Conservation (phyloP, 23 red algal genomes). For the Agarophyton chilense region DNA sequence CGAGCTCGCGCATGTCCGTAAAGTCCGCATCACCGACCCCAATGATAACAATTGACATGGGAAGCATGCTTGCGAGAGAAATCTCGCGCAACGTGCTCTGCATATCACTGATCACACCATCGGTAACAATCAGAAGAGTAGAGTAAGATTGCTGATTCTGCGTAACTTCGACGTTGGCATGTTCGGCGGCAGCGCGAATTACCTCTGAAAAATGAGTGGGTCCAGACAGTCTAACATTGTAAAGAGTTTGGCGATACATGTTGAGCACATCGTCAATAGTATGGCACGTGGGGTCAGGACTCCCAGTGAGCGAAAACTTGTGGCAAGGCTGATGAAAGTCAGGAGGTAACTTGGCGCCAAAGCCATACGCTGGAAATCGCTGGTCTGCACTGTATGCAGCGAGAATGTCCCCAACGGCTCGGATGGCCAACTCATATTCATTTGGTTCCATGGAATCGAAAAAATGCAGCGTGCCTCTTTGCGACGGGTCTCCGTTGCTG, state of each 20-base stretch:
- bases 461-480: constrained; percentile 75
- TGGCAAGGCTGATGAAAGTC: constrained; percentile 66
- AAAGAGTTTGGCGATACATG: constrained; percentile 69
- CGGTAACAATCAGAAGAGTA: constrained; percentile 80
- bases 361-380: constrained; percentile 66
- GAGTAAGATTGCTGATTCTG: constrained; percentile 56
- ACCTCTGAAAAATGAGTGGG: constrained; percentile 80
- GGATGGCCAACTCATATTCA: constrained; percentile 84
- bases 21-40: constrained; percentile 87
- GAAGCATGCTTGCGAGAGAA: constrained; percentile 47
- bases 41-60: constrained; percentile 83
- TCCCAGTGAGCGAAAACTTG: constrained; percentile 66
- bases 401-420: constrained; percentile 72
- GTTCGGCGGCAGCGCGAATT: constrained; percentile 60
- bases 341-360: constrained; percentile 85
- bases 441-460: constrained; percentile 64
- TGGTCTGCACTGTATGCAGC: constrained; percentile 53
- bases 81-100: constrained; percentile 67
- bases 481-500: constrained; percentile 73
- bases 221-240: constrained; percentile 59
- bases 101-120: constrained; percentile 88
- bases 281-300: constrained; percentile 58
- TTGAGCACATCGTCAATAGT: constrained; percentile 79
- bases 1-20: constrained; percentile 65
- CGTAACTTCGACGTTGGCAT: constrained; percentile 26